Evolutionary conservation across 495 filamentous ascomycete species (phyloP).

Genomic region (Sporormia fimetaria): DNA sequence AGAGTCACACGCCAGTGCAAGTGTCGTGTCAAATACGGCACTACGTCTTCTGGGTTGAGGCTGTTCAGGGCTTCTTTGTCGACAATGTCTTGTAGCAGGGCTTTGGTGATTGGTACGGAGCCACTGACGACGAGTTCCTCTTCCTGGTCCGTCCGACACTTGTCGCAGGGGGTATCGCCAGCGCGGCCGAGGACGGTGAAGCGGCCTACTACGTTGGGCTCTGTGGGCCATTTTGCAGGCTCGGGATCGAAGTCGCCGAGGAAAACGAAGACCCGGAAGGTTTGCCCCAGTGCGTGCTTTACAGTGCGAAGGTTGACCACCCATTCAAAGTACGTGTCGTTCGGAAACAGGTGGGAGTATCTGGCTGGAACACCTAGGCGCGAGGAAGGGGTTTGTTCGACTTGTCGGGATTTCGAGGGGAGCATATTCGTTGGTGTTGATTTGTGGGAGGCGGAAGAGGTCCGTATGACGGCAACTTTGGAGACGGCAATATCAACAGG

Average conservation of each 20-base stretch:
- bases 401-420: neutral
- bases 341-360: conserved; percentile 8
- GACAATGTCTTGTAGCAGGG: conserved; percentile 12
- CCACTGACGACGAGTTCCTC: conserved; percentile 14
- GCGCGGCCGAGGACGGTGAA: conserved; percentile 19
- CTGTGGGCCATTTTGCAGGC: conserved; percentile 12
- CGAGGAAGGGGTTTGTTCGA: neutral
- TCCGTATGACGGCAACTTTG: too few relatives aligned
- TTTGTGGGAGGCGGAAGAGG: too few relatives aligned
- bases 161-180: conserved; percentile 8
- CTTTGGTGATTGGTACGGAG: conserved; percentile 14
- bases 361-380: conserved; percentile 9
- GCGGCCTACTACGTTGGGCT: conserved; percentile 17
- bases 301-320: conserved; percentile 14
- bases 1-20: conserved; percentile 19
- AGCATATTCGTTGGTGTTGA: too few relatives aligned
- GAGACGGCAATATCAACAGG: too few relatives aligned
- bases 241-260: conserved; percentile 18
- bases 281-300: conserved; percentile 16
- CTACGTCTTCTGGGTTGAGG: conserved; percentile 9
- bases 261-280: conserved; percentile 18
- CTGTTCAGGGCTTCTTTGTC: conserved; percentile 3
- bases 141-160: conserved; percentile 11
- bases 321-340: conserved; percentile 14
- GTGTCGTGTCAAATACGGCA: conserved; percentile 9